Conservation (phyloP, 176 grass and related monocot species). For the Paspalum notatum region DNA sequence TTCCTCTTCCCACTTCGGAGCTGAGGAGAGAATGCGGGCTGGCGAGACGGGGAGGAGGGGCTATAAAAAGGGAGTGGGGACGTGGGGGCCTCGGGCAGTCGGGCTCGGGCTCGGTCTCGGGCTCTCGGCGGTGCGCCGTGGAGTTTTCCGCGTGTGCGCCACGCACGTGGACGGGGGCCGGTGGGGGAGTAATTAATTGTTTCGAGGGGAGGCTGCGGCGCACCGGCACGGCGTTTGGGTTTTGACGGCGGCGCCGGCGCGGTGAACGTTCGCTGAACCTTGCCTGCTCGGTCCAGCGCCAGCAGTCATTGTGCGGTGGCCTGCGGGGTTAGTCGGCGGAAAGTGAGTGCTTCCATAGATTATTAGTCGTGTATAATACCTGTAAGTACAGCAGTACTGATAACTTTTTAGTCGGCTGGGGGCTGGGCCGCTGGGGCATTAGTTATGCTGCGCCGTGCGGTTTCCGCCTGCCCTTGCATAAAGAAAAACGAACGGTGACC, state of each 20-base stretch:
- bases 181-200: too few relatives aligned
- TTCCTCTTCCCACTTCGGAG: conserved; percentile 20
- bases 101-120: too few relatives aligned
- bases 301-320: too few relatives aligned
- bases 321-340: too few relatives aligned
- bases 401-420: neutral
- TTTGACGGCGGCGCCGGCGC: neutral
- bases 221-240: too few relatives aligned
- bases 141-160: conserved; percentile 1
- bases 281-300: too few relatives aligned
- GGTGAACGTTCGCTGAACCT: neutral
- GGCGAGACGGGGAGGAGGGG: neutral
- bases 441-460: neutral
- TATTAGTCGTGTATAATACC: too few relatives aligned
- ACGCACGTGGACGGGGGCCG: conserved; percentile 28
- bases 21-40: neutral
- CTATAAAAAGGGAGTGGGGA: conserved; percentile 14
- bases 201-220: neutral
- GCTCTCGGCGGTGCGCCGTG: neutral
- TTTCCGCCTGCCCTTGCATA: neutral
- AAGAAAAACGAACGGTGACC: neutral
- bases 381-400: too few relatives aligned
- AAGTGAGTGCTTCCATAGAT: too few relatives aligned
- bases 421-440: too few relatives aligned
- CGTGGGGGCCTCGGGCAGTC: neutral